phyloP scores from a whole-genome alignment of 805 yeast genomes.

The Ogataea degrootiae region DNA sequence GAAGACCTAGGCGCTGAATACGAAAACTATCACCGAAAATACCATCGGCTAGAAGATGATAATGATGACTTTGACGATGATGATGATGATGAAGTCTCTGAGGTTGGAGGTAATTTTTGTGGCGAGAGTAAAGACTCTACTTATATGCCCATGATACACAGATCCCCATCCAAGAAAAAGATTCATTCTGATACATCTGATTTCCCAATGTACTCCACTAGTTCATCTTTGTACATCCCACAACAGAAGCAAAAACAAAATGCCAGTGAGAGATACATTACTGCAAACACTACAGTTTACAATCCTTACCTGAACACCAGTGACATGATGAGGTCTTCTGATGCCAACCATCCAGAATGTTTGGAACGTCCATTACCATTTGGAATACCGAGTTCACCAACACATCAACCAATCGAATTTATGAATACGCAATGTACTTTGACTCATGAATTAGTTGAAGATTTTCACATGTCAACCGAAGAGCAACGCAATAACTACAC shows the following conservation, averaged over 20 bases:
- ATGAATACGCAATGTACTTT: not conserved
- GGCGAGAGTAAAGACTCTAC: not conserved
- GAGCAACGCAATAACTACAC: no score
- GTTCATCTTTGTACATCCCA: constrained; percentile 9
- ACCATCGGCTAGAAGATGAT: not conserved
- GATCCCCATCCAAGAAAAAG: constrained; percentile 1
- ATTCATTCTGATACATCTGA: constrained; percentile 15
- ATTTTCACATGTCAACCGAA: no score
- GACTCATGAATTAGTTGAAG: not conserved
- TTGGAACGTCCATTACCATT: constrained; percentile 12
- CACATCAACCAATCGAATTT: constrained; percentile 12
- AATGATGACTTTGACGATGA: constrained; percentile 2
- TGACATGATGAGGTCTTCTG: constrained; percentile 1
- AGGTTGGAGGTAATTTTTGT: not conserved
- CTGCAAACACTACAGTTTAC: not conserved
- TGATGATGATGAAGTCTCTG: constrained; percentile 1
- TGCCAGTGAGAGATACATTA: not conserved
- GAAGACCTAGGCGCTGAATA: not conserved
- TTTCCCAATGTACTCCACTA: constrained; percentile 4
- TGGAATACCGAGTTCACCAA: constrained; percentile 36
- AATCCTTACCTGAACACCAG: not conserved
- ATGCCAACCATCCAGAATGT: not conserved
- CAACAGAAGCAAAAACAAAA: constrained; percentile 1
- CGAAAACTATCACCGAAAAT: not conserved
- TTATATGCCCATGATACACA: constrained; percentile 30